Evolutionary conservation across 1,139 yeast species (phyloP).

Genomic region (Nakaseomyces delphensis): DNA sequence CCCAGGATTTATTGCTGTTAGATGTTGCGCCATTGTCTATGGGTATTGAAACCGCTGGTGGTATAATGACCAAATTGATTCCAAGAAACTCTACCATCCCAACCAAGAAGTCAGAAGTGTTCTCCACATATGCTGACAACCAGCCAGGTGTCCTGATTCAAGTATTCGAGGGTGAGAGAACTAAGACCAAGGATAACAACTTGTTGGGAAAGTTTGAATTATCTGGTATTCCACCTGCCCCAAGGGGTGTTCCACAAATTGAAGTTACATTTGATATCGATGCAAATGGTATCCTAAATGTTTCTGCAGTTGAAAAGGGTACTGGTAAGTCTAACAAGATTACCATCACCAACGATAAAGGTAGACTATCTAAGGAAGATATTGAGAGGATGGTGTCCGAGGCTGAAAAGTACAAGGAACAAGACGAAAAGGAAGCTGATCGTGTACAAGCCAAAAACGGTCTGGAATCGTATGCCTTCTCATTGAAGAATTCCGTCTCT

Average conservation of each 20-base stretch:
- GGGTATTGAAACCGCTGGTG: constrained; percentile 97
- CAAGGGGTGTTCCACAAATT: constrained; percentile 96
- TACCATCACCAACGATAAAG: constrained; percentile 82
- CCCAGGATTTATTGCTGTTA: constrained; percentile 75
- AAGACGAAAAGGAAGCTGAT: constrained; percentile 68
- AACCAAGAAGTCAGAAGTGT: constrained; percentile 89
- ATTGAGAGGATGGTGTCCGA: constrained; percentile 89
- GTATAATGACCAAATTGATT: constrained; percentile 93
- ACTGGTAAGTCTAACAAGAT: constrained; percentile 73
- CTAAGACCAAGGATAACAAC: constrained; percentile 90
- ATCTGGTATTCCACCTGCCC: constrained; percentile 92
- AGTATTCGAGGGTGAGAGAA: constrained; percentile 95
- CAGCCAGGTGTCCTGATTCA: constrained; percentile 94
- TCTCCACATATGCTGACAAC: constrained; percentile 94
- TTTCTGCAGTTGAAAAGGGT: constrained; percentile 88
- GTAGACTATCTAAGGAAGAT: constrained; percentile 84
- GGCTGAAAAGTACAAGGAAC: constrained; percentile 71
- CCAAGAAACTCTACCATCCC: constrained; percentile 96
- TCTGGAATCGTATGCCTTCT: constrained; percentile 77
- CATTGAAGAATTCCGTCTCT: constrained; percentile 59
- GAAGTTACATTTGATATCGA: constrained; percentile 93
- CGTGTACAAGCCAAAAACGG: constrained; percentile 72
- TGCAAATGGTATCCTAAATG: constrained; percentile 94
- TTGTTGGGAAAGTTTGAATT: constrained; percentile 89
- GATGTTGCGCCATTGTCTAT: constrained; percentile 90